Percentiles rank a stretch among this genome's conserved stretches.
phyloP scores from a whole-genome alignment of 129 eudicot genomes.

The Lonicera japonica region DNA sequence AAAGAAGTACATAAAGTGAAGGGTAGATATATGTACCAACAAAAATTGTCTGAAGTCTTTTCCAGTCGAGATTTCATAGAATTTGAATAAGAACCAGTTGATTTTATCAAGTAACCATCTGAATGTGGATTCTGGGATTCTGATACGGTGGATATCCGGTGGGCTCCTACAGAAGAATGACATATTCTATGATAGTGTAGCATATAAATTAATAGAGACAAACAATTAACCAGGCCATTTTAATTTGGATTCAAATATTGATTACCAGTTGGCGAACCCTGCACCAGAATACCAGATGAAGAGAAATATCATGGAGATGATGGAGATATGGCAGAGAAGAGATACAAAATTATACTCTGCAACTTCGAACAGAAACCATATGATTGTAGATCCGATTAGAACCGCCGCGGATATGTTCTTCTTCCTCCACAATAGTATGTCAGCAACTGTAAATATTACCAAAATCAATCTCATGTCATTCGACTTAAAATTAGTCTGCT shows the following conservation, averaged over 20 bases:
- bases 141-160: constrained; percentile 45
- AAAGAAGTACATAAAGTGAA: neutral
- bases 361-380: constrained; percentile 79
- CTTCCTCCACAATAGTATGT: constrained; percentile 81
- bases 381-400: constrained; percentile 38
- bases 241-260: too few species aligned
- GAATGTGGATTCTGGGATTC: constrained; percentile 55
- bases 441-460: constrained; percentile 62
- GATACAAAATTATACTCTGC: constrained; percentile 68
- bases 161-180: constrained; percentile 39
- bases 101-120: constrained; percentile 40
- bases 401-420: constrained; percentile 53
- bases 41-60: constrained; percentile 52
- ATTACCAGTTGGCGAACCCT: constrained; percentile 49
- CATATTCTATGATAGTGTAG: too few species aligned
- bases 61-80: constrained; percentile 67
- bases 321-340: constrained; percentile 52
- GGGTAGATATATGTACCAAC: constrained; percentile 34
- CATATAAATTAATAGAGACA: neutral
- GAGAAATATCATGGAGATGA: constrained; percentile 46
- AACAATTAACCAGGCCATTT: too few species aligned
- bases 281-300: constrained; percentile 56
- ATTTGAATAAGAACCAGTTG: constrained; percentile 34
- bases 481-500: neutral
- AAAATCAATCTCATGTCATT: constrained; percentile 14